Evolutionary conservation across 148 eudicot species (phyloP).

Genomic region (Rhododendron ferrugineum): DNA sequence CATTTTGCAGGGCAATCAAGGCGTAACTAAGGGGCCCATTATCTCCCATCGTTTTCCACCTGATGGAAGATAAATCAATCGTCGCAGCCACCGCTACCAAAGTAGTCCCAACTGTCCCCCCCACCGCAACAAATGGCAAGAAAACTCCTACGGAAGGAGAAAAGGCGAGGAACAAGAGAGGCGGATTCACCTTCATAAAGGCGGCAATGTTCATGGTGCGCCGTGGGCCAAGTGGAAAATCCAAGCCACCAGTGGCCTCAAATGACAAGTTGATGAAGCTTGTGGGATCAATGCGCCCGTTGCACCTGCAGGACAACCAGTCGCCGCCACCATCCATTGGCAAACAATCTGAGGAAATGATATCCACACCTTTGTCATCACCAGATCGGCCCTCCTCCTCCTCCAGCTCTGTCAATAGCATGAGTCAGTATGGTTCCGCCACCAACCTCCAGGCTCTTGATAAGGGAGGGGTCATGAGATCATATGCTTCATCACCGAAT

Average conservation of each 20-base stretch:
- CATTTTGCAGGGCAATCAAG: slow-evolving; percentile 7
- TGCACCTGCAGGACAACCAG: slow-evolving; percentile 30
- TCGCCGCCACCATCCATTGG: slow-evolving; percentile 5
- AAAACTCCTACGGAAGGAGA: slow-evolving; percentile 9
- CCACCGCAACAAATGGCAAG: not conserved
- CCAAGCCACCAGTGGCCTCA: slow-evolving; percentile 11
- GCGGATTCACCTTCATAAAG: slow-evolving; percentile 10
- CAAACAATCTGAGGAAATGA: not conserved
- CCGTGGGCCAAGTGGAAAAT: not conserved
- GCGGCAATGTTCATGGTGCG: slow-evolving; percentile 23
- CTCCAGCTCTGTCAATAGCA: slow-evolving; percentile 13
- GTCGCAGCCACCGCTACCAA: not conserved
- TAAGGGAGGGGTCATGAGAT: slow-evolving; percentile 14
- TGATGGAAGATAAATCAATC: slow-evolving; percentile 2
- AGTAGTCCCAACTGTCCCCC: not conserved
- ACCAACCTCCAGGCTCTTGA: slow-evolving; percentile 38
- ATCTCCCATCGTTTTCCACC: not conserved
- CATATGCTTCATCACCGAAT: slow-evolving; percentile 36
- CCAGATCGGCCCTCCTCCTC: slow-evolving; percentile 26
- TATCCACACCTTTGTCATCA: not conserved
- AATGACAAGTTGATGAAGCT: slow-evolving; percentile 25
- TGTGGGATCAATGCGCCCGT: slow-evolving; percentile 48
- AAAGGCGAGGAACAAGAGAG: slow-evolving; percentile 9
- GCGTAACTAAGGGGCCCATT: not conserved
- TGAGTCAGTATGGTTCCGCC: slow-evolving; percentile 48